Percentiles rank a stretch among this genome's conserved stretches.
These are phyloP conservation scores for Tephrocybe sp. DNA, from an alignment of 768 basidiomycete genomes.

Conservation along the genomic window DNA sequence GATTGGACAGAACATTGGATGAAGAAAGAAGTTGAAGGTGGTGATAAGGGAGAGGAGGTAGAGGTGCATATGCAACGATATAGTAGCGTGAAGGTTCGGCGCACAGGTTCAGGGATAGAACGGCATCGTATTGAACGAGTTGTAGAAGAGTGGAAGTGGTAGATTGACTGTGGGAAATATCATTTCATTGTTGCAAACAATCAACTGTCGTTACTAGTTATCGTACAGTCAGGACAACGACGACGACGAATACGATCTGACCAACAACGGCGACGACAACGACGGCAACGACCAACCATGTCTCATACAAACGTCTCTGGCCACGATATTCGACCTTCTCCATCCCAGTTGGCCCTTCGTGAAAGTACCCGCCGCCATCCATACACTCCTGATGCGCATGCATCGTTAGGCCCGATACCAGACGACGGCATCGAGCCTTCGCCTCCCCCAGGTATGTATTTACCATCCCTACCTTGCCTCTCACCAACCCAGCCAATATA, in stretches of 20 bases:
- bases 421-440: constrained; percentile 19
- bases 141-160: constrained; percentile 70
- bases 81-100: constrained; percentile 58
- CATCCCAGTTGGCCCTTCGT: constrained; percentile 14
- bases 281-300: constrained; percentile 23
- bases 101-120: constrained; percentile 57
- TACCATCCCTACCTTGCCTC: neutral
- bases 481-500: constrained; percentile 4
- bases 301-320: constrained; percentile 29
- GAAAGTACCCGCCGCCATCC: constrained; percentile 15
- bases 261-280: neutral
- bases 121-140: constrained; percentile 70
- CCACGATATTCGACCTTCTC: constrained; percentile 23
- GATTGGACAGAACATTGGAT: constrained; percentile 49
- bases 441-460: constrained; percentile 20
- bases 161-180: constrained; percentile 19
- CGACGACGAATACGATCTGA: neutral
- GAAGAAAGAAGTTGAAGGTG: constrained; percentile 28
- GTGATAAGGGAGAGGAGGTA: constrained; percentile 35
- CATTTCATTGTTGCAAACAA: neutral
- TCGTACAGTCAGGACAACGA: neutral
- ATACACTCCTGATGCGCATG: constrained; percentile 12
- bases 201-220: neutral
- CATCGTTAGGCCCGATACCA: constrained; percentile 16
- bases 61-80: constrained; percentile 45